These are phyloP conservation scores for Lipomyces chichibuensis DNA, from an alignment of 805 yeast genomes.

Conservation along the genomic window DNA sequence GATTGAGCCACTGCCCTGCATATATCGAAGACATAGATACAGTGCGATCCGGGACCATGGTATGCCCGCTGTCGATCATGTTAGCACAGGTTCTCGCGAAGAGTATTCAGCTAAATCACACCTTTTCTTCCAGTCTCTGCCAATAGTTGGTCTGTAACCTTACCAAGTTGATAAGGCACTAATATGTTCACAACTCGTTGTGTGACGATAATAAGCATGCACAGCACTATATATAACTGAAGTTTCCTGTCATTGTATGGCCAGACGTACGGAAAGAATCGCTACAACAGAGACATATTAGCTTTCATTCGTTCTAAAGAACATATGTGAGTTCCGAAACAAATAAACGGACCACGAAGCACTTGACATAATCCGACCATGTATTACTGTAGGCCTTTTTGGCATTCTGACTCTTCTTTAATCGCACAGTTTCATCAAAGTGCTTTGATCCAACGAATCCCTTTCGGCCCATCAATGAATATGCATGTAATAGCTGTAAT, in stretches of 20 bases:
- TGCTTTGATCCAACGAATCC: conserved; percentile 6
- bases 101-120: not conserved
- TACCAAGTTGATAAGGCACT: conserved; percentile 34
- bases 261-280: conserved; percentile 33
- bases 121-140: conserved; percentile 3
- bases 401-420: not conserved
- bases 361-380: conserved; percentile 14
- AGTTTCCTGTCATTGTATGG: conserved; percentile 23
- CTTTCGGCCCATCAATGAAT: conserved; percentile 11
- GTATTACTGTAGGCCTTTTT: not conserved
- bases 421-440: not conserved
- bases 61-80: not conserved
- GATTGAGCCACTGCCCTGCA: conserved; percentile 32
- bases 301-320: not conserved
- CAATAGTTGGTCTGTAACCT: conserved; percentile 27
- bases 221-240: conserved; percentile 24
- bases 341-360: conserved; percentile 15
- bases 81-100: not conserved
- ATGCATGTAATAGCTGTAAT: not conserved
- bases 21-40: conserved; percentile 27
- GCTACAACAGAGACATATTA: conserved; percentile 11
- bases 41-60: conserved; percentile 29
- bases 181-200: conserved; percentile 29
- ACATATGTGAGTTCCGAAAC: too few relatives aligned
- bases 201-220: conserved; percentile 21